These are phyloP conservation scores for Anastatica hierochuntica DNA, from an alignment of 345 rosid species.

Conservation along the genomic window DNA sequence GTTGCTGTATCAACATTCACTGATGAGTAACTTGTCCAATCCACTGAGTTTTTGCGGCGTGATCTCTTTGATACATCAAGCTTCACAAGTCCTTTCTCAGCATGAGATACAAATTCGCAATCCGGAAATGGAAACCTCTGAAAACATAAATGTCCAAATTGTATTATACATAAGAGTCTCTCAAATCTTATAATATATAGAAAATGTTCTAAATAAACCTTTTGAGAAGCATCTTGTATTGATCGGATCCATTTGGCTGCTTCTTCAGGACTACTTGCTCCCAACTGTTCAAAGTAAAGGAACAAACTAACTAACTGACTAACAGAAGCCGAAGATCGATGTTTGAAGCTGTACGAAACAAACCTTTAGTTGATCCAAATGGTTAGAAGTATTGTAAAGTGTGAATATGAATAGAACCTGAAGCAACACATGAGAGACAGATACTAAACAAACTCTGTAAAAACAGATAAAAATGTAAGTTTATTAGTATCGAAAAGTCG, in stretches of 20 bases:
- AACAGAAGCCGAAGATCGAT: too few species aligned
- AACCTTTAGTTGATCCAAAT: slow-evolving; percentile 79
- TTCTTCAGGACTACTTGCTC: slow-evolving; percentile 91
- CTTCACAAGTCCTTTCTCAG: slow-evolving; percentile 41
- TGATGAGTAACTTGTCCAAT: slow-evolving; percentile 40
- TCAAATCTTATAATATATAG: background rate
- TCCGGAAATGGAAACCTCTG: slow-evolving; percentile 44
- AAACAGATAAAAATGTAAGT: background rate
- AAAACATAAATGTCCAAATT: slow-evolving; percentile 6
- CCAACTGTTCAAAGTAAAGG: slow-evolving; percentile 39
- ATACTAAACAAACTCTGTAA: background rate
- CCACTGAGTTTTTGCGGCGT: slow-evolving; percentile 36
- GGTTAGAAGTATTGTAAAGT: slow-evolving; percentile 56
- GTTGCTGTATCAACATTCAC: slow-evolving; percentile 42
- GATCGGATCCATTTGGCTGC: slow-evolving; percentile 81
- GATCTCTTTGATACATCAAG: slow-evolving; percentile 34
- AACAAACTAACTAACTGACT: background rate
- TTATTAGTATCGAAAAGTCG: background rate
- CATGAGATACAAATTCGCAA: slow-evolving; percentile 39
- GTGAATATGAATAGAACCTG: slow-evolving; percentile 87
- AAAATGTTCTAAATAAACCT: slow-evolving; percentile 32
- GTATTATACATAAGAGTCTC: background rate
- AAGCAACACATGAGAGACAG: slow-evolving; percentile 20
- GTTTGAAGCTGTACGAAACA: too few species aligned
- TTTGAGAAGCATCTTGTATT: slow-evolving; percentile 54